Evolutionary conservation across 75 land plant genomes (phyloP).

Genomic region (Ceratopteris richardii): DNA sequence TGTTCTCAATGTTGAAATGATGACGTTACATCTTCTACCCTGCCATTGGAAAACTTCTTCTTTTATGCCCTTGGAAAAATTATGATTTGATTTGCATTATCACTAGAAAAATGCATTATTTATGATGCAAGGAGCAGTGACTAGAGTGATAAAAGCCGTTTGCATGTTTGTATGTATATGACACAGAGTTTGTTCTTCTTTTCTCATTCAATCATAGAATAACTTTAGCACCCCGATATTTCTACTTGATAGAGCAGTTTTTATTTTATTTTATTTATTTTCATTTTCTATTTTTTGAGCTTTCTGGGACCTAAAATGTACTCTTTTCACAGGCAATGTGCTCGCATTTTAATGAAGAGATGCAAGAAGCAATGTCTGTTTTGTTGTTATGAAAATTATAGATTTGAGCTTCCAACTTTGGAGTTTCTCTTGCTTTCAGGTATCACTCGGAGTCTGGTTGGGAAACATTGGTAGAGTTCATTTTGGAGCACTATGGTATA

Average conservation of each 20-base stretch:
- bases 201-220: too few relatives aligned
- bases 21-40: background rate
- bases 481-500: too few relatives aligned
- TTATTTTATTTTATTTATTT: background rate
- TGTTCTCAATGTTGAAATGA: background rate
- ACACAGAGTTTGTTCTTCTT: too few relatives aligned
- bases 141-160: too few relatives aligned
- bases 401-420: background rate
- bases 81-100: background rate
- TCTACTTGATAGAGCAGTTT: background rate
- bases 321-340: background rate
- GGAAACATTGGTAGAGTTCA: too few relatives aligned
- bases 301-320: background rate
- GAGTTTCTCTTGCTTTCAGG: slow-evolving; percentile 24
- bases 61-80: background rate
- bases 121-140: too few relatives aligned
- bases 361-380: too few relatives aligned
- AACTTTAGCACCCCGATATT: too few relatives aligned
- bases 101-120: background rate
- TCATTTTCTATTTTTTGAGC: background rate
- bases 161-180: too few relatives aligned
- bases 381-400: background rate
- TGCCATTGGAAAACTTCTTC: too few relatives aligned
- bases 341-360: background rate
- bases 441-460: slow-evolving; percentile 95